Conservation (phyloP, 441 rosid genomes). For the Metrosideros polymorpha region DNA sequence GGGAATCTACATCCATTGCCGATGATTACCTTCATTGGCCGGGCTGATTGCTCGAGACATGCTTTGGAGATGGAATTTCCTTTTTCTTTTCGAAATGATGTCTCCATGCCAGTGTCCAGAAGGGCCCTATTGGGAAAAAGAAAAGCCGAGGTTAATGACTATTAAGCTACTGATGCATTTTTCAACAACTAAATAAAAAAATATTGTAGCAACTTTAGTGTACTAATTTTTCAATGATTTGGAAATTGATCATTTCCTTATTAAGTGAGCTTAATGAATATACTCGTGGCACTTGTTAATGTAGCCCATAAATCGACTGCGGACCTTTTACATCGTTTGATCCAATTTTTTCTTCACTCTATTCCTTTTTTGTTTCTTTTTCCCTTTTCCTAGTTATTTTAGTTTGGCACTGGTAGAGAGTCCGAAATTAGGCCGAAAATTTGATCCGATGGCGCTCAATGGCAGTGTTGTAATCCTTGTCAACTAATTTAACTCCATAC, state of each 20-base stretch:
- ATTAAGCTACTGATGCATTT: background rate
- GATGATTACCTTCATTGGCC: background rate
- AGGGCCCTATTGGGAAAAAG: background rate
- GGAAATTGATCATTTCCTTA: background rate
- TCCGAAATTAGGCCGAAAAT: background rate
- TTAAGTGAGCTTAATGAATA: no score
- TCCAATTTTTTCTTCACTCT: background rate
- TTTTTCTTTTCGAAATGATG: background rate
- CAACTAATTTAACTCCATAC: background rate
- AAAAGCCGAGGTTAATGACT: background rate
- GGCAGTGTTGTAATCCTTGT: background rate
- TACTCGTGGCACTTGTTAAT: no score
- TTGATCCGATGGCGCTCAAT: background rate
- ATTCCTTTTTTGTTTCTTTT: background rate
- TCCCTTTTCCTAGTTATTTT: background rate
- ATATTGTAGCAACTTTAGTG: background rate
- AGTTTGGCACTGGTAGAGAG: background rate
- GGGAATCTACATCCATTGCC: rapidly evolving
- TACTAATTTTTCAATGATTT: background rate
- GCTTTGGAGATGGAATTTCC: background rate
- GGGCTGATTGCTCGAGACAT: background rate
- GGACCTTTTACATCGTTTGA: no score
- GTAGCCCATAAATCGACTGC: no score
- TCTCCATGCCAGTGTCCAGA: background rate
- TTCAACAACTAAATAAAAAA: background rate